Base-by-base conservation (phyloP, 176 grass and related monocot genomes). In the Juncus inflexus region DNA sequence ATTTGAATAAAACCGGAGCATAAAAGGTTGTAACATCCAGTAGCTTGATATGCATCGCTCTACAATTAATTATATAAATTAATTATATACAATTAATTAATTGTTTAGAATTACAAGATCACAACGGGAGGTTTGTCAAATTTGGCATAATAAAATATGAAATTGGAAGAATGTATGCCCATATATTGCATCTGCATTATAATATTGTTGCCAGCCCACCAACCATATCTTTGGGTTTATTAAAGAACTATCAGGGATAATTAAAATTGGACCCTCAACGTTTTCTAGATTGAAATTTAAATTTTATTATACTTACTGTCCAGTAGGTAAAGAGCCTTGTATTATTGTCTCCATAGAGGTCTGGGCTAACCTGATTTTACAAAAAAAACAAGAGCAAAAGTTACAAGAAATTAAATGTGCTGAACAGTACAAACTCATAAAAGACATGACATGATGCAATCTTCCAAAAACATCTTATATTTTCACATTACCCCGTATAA, bases 41-140 rank as follows among this genome's bases (percentile, higher is more conserved):
- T 95, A 50, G 90, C 90, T 64, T 86, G 86, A 76, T 95, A 90
- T 0, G 90, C 90, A 89, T 95, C 86, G 12, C 90, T 95, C 90
- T 95, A 49, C 77, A 81, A 73, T 63, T 74, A 55, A 70, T 37
- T 54, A 8, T 12, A 35, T 12, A 13, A 40, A 5, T 62, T 84
- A 47, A 47, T 47, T 47, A 1, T 56, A 56, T 59, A 35, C 54
- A 72, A 56, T 54, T 40, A 16, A 55, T 39, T 28, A 79, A 76
- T 76, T 70, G 19, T 28, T 28, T 28, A 28, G 19, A 1, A n/a
- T n/a, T n/a, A 28, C 61, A 74, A 63, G 47, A 74, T 61, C 43
- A 67, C 65, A 71, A 56, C 15, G 52, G 66, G 19, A 63, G 70
- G 60, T 72, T n/a, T 54, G 10, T 11, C 13, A 60, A 72, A 42